phyloP scores from a whole-genome alignment of 805 yeast genomes.

The Groenewaldozyma tartarivorans region DNA sequence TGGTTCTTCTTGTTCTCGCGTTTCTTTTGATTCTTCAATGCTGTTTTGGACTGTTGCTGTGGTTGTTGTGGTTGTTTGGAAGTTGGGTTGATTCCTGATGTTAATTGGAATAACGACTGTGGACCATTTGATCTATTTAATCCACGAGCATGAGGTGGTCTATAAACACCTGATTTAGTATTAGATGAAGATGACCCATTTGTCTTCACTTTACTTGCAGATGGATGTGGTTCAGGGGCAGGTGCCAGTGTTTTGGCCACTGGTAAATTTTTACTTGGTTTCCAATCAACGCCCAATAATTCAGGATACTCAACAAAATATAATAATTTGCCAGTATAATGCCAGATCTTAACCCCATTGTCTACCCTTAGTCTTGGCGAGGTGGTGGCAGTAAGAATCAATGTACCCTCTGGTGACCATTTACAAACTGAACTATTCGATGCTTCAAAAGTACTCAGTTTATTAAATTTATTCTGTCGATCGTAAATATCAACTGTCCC shows the following conservation, averaged over 20 bases:
- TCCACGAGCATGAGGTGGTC: conserved; percentile 90
- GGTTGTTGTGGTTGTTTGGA: conserved; percentile 32
- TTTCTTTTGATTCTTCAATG: conserved; percentile 69
- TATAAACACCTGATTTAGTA: conserved; percentile 81
- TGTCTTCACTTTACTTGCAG: conserved; percentile 37
- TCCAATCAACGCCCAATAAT: conserved; percentile 76
- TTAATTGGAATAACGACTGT: conserved; percentile 19
- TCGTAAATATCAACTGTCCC: conserved; percentile 94
- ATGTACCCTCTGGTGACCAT: conserved; percentile 97
- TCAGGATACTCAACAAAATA: conserved; percentile 75
- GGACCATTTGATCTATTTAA: conserved; percentile 25
- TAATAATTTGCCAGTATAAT: conserved; percentile 72
- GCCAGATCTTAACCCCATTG: conserved; percentile 91
- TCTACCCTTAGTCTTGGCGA: conserved; percentile 96
- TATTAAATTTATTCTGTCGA: conserved; percentile 73
- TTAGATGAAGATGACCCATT: conserved; percentile 29
- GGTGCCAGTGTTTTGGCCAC: conserved; percentile 27
- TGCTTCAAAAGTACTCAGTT: conserved; percentile 78
- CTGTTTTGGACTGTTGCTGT: conserved; percentile 46
- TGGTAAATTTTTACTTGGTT: conserved; percentile 38
- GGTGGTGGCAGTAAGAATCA: conserved; percentile 88
- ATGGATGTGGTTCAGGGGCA: conserved; percentile 60
- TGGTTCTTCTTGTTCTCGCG: conserved; percentile 32
- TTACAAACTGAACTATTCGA: conserved; percentile 92
- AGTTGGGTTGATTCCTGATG: conserved; percentile 17